phyloP scores from a whole-genome alignment of 2,329 filamentous ascomycete genomes.

The Aulographum hederae region DNA sequence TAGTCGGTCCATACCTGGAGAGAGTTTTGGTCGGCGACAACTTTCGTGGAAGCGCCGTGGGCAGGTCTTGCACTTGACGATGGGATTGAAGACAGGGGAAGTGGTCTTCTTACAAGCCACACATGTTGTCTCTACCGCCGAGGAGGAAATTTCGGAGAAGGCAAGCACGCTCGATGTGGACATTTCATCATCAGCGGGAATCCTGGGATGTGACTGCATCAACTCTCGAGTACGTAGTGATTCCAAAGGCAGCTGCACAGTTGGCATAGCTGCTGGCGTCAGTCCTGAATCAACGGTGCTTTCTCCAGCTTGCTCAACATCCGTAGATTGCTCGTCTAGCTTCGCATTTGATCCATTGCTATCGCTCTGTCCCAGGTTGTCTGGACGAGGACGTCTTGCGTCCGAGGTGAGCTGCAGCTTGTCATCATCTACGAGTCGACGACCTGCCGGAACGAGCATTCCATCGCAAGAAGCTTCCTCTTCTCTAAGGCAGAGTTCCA shows the following conservation, averaged over 20 bases:
- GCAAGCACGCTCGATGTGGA: conserved; percentile 8
- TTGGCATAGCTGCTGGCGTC: no score
- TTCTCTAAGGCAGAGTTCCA: no score
- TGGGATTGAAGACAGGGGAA: conserved; percentile 10
- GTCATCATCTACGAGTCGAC: neutral
- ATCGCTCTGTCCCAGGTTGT: neutral
- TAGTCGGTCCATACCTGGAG: neutral
- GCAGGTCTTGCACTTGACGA: conserved; percentile 17
- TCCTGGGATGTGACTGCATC: neutral
- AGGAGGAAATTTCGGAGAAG: conserved; percentile 7
- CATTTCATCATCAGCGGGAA: conserved; percentile 4
- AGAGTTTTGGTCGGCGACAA: conserved; percentile 12
- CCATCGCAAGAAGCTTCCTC: no score
- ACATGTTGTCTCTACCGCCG: conserved; percentile 9
- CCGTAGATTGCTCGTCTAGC: no score
- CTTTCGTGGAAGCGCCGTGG: conserved; percentile 15
- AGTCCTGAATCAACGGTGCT: no score
- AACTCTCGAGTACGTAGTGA: neutral
- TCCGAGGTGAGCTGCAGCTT: neutral
- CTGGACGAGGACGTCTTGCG: neutral
- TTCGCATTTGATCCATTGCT: neutral
- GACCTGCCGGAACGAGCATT: no score
- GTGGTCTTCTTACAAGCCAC: conserved; percentile 13
- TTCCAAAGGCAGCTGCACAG: neutral
- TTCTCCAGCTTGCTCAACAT: no score